Evolutionary conservation across 1,284 basidiomycete genomes (phyloP), one percentile per base, ranked within the genome.

Genomic region (Ceratobasidium sp.): DNA sequence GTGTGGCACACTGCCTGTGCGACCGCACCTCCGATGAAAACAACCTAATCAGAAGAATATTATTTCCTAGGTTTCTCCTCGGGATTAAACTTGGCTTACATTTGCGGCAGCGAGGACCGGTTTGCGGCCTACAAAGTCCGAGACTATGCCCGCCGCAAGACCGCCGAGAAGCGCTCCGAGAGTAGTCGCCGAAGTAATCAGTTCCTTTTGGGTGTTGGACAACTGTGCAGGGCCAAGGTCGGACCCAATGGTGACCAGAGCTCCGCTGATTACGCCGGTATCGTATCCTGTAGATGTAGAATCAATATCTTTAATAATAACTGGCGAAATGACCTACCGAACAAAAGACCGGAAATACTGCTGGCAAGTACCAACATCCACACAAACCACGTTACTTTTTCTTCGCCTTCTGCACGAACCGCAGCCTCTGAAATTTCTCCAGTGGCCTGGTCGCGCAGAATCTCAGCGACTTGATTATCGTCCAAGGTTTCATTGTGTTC

Each of bases 161-260:
- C 89, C 88, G 17, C 91, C 92, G 1, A 93, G 69, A 1, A 94
- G 82, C 0, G 91, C 92, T 8, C 90, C 91, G 27, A 93, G 81
- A 0, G 91, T 93, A 0, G 92, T 94, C 0, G 91, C 82, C 0
- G 90, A 90, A 0, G 91, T 93, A 74, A 93, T 91, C 49, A 91
- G 82, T 83, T 92, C 90, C 81, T 91, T 91, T 77, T 92, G 86
- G 47, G 82, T 80, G 72, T 86, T 82, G 0, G 86, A 86, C 12
- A 93, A 80, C 8, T 77, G 76, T 13, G 78, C 77, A 10, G 87
- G 82, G 2, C 89, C 89, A 31, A 93, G 81, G 74, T 92, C 90
- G 1, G 82, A 80, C 0, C 85, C 84, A 70, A 93, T 91, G 5
- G 85, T 87, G 17, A 93, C 89, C 38, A 92, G 81, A 17, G 90